Evolutionary conservation across 163 green algal genomes (phyloP).

Genomic region (Chloromonas sp.): DNA sequence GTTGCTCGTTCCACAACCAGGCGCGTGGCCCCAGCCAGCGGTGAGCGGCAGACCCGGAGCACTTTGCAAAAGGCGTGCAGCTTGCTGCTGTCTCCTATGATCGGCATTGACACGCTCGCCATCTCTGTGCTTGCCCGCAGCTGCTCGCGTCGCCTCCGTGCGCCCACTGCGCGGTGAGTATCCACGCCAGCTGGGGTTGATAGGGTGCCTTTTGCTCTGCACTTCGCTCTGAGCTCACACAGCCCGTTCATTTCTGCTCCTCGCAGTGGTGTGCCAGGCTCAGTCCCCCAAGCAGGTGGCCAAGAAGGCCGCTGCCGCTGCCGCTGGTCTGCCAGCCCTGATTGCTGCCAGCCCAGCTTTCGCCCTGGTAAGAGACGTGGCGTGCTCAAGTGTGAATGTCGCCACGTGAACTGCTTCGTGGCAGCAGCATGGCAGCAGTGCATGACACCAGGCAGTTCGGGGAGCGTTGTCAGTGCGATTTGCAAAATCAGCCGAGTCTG

Average conservation of each 20-base stretch:
- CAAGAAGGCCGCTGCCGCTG: constrained; percentile 54
- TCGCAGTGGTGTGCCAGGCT: constrained; percentile 62
- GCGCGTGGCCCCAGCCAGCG: too few species aligned
- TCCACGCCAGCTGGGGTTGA: not conserved
- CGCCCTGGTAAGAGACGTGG: constrained; percentile 55
- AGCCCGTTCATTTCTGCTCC: not conserved
- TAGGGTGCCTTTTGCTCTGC: not conserved
- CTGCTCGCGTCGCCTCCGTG: not conserved
- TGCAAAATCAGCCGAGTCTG: too few species aligned
- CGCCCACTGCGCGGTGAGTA: constrained; percentile 3
- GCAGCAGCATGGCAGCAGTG: not conserved
- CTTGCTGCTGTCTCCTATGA: too few species aligned
- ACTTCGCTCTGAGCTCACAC: not conserved
- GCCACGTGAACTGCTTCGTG: not conserved
- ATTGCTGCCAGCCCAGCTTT: constrained; percentile 67
- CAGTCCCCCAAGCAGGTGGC: constrained; percentile 31
- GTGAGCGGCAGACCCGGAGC: too few species aligned
- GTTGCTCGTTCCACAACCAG: too few species aligned
- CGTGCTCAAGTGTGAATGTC: not conserved
- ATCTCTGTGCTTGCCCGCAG: not conserved
- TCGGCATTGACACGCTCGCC: too few species aligned
- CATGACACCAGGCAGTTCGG: not conserved
- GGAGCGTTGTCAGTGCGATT: not conserved
- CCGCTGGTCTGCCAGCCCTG: constrained; percentile 49
- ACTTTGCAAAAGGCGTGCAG: too few species aligned